A percentile compares a stretch with the other conserved stretches of the same genome.
Evolutionary conservation across 1,284 basidiomycete genomes (phyloP).

Genomic region (Austropuccinia psidii): DNA sequence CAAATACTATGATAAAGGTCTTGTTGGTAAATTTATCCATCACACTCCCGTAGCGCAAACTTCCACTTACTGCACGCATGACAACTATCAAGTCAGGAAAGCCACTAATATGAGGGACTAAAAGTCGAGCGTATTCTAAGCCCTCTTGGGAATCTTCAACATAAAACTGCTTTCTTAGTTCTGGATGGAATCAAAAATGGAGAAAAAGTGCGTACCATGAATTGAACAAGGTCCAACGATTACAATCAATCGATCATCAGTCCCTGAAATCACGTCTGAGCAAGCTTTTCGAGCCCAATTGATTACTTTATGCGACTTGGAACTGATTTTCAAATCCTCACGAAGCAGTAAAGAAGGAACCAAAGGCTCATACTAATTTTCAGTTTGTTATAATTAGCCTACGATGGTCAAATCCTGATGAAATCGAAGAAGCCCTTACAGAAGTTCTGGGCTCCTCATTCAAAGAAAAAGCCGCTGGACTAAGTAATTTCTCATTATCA

Average conservation of each 20-base stretch:
- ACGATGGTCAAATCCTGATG: no score
- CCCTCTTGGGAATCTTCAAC: background rate
- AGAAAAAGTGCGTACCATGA: constrained; percentile 52
- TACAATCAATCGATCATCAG: constrained; percentile 79
- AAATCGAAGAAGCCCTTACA: no score
- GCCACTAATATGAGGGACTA: constrained; percentile 54
- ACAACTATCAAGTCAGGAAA: constrained; percentile 74
- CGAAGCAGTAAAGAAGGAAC: background rate
- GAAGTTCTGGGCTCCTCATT: no score
- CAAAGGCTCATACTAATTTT: constrained; percentile 10
- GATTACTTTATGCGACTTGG: background rate
- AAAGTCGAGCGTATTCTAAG: constrained; percentile 11
- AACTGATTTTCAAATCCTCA: background rate
- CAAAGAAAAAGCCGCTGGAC: no score
- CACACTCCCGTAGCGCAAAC: background rate
- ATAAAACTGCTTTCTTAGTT: background rate
- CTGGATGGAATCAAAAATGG: background rate
- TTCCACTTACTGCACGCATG: constrained; percentile 62
- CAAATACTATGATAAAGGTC: constrained; percentile 52
- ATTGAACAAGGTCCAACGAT: constrained; percentile 83
- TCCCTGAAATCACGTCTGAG: constrained; percentile 50
- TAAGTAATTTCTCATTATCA: no score
- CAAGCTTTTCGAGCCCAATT: background rate
- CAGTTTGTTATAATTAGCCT: no score
- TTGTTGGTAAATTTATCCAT: background rate